Conservation (phyloP, 2,329 filamentous ascomycete species). For the Pseudocercospora eumusae region DNA sequence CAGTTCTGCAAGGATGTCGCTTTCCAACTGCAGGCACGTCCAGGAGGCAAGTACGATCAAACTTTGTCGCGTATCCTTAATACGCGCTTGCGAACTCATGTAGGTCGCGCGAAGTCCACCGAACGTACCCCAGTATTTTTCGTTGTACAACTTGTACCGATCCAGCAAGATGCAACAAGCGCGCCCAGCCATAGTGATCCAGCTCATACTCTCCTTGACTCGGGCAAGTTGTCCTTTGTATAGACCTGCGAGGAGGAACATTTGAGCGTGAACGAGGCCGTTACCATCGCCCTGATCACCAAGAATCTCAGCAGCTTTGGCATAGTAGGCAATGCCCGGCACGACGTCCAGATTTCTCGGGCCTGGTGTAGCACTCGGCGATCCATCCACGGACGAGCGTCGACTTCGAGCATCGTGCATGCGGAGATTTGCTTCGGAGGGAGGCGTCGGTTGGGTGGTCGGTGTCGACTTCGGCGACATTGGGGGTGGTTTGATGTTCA, state of each 20-base stretch:
- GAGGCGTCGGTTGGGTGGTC: slow-evolving; percentile 36
- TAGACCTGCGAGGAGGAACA: slow-evolving; percentile 77
- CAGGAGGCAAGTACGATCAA: slow-evolving; percentile 71
- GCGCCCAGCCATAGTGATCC: slow-evolving; percentile 63
- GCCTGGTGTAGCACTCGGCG: slow-evolving; percentile 22
- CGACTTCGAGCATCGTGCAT: slow-evolving; percentile 34
- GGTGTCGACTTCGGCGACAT: slow-evolving; percentile 43
- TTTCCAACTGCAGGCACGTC: slow-evolving; percentile 92
- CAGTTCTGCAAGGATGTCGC: slow-evolving; percentile 89
- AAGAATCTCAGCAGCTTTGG: slow-evolving; percentile 80
- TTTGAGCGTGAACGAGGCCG: slow-evolving; percentile 81
- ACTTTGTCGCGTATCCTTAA: slow-evolving; percentile 42
- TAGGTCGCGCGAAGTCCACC: slow-evolving; percentile 42
- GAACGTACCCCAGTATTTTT: slow-evolving; percentile 37
- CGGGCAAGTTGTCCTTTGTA: slow-evolving; percentile 87
- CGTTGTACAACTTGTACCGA: slow-evolving; percentile 57
- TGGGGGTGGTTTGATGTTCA: slow-evolving; percentile 42
- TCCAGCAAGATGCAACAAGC: slow-evolving; percentile 72
- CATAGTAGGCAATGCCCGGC: slow-evolving; percentile 87
- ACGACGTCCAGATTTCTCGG: slow-evolving; percentile 68
- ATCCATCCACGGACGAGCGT: slow-evolving; percentile 37
- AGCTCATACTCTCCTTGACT: slow-evolving; percentile 80
- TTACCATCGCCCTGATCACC: slow-evolving; percentile 77
- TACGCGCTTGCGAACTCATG: slow-evolving; percentile 32
- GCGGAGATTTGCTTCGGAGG: slow-evolving; percentile 30